phyloP scores from a whole-genome alignment of 805 yeast species.

The Kazachstania viticola region DNA sequence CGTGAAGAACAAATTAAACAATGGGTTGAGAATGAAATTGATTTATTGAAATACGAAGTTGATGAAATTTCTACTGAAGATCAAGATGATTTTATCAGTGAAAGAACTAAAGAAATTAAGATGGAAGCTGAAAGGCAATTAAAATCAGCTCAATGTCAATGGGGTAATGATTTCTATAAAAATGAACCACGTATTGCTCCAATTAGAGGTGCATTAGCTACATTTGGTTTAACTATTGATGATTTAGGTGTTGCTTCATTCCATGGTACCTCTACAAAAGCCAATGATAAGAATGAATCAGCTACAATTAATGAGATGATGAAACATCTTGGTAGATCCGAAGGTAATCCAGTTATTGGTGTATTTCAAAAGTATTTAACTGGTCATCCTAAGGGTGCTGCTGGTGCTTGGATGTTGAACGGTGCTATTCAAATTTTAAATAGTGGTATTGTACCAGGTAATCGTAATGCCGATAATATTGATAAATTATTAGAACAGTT shows the following conservation, averaged over 20 bases:
- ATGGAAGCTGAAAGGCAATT: conserved; percentile 79
- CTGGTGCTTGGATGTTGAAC: conserved; percentile 99
- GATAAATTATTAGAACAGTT: conserved; percentile 73
- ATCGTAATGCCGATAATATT: conserved; percentile 95
- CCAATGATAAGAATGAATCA: conserved; percentile 97
- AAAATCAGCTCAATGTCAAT: conserved; percentile 78
- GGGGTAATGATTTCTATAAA: conserved; percentile 92
- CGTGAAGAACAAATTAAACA: conserved; percentile 66
- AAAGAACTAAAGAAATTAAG: conserved; percentile 78
- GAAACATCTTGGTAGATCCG: conserved; percentile 88
- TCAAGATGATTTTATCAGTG: conserved; percentile 52
- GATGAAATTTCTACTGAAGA: conserved; percentile 37
- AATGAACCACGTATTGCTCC: conserved; percentile 93
- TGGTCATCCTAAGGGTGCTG: conserved; percentile 99
- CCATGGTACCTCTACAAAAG: conserved; percentile 99
- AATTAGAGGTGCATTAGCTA: conserved; percentile 90
- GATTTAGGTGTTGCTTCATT: conserved; percentile 94
- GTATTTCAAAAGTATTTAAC: conserved; percentile 98
- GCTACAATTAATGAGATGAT: conserved; percentile 86
- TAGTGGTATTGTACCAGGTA: conserved; percentile 94
- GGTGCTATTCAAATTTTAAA: conserved; percentile 92
- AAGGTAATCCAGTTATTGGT: conserved; percentile 96
- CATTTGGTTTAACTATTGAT: conserved; percentile 85
- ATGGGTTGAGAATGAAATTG: conserved; percentile 80
- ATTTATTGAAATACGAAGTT: conserved; percentile 60